Evolutionary conservation across 768 basidiomycete species (phyloP).

Genomic region (Kwoniella europaea): DNA sequence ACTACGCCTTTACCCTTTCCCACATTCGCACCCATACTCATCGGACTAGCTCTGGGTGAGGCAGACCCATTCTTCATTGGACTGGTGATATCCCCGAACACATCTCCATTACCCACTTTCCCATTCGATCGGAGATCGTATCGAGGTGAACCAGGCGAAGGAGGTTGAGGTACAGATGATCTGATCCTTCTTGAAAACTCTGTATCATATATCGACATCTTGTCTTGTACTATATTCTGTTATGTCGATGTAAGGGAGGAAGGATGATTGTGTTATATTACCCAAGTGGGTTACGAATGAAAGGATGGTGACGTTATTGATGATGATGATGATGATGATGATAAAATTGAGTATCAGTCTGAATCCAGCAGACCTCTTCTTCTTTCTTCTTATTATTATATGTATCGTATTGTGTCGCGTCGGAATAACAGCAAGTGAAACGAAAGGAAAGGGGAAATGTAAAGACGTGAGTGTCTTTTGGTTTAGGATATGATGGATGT

Average conservation of each 20-base stretch:
- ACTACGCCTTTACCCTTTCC: slow-evolving; percentile 49
- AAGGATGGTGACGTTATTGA: background rate
- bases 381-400: background rate
- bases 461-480: background rate
- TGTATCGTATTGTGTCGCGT: background rate
- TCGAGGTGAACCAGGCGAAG: slow-evolving; percentile 13
- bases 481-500: background rate
- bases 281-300: background rate
- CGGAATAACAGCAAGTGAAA: background rate
- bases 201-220: slow-evolving; percentile 39
- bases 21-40: slow-evolving; percentile 6
- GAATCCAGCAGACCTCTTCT: background rate
- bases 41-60: slow-evolving; percentile 31
- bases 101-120: slow-evolving; percentile 21
- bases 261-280: background rate
- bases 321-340: background rate
- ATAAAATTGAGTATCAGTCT: background rate
- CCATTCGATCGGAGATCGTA: slow-evolving; percentile 21
- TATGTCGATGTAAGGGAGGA: background rate
- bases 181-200: slow-evolving; percentile 34
- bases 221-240: background rate
- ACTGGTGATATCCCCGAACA: slow-evolving; percentile 44
- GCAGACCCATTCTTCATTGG: slow-evolving; percentile 21
- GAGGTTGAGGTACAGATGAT: slow-evolving; percentile 20
- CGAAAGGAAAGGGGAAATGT: background rate